phyloP scores from a whole-genome alignment of 805 yeast species.

The Metschnikowia orientalis region DNA sequence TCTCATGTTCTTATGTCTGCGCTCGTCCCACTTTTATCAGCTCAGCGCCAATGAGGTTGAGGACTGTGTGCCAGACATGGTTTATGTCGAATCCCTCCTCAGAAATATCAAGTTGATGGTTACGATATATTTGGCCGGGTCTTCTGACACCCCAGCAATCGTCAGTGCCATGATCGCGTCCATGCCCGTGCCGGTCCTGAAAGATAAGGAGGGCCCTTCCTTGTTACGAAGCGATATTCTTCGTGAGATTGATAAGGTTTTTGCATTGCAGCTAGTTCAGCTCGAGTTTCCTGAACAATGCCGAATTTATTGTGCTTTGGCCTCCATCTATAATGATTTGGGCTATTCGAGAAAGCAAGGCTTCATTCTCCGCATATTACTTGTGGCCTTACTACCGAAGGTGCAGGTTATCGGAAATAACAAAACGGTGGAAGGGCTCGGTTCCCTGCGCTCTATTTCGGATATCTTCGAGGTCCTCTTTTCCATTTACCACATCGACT shows the following conservation, averaged over 20 bases:
- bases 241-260: constrained; percentile 32
- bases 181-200: constrained; percentile 2
- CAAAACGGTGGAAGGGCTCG: constrained; percentile 2
- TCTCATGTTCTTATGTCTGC: constrained; percentile 26
- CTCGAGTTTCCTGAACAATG: constrained; percentile 48
- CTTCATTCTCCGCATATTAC: constrained; percentile 61
- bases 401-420: constrained; percentile 15
- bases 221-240: constrained; percentile 40
- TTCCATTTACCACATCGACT: constrained; percentile 49
- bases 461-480: constrained; percentile 48
- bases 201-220: constrained; percentile 10
- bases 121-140: constrained; percentile 42
- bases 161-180: constrained; percentile 40
- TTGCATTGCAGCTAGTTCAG: constrained; percentile 32
- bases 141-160: constrained; percentile 35
- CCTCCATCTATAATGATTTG: constrained; percentile 57
- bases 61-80: constrained; percentile 78
- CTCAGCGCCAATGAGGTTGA: constrained; percentile 53
- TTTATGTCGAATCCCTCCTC: constrained; percentile 66
- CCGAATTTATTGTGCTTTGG: constrained; percentile 60
- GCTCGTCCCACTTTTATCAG: constrained; percentile 29
- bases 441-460: constrained; percentile 21
- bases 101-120: constrained; percentile 62
- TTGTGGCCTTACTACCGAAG: constrained; percentile 48
- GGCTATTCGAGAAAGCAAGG: constrained; percentile 64